Conservation (phyloP, 2,329 filamentous ascomycete genomes). For the Penicillium sp. region DNA sequence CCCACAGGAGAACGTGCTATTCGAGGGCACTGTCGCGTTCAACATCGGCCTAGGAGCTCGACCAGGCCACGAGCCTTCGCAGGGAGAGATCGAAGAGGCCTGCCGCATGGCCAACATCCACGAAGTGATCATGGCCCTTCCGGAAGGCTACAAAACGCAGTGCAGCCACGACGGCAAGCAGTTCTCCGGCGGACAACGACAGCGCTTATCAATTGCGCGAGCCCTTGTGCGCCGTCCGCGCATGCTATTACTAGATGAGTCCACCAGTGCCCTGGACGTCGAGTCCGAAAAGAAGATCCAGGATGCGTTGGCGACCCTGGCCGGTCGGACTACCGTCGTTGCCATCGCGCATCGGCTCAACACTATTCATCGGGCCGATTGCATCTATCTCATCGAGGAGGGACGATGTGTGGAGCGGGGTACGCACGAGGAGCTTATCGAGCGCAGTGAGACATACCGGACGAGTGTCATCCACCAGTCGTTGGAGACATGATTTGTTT, state of each 20-base stretch:
- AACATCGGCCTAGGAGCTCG: slow-evolving; percentile 46
- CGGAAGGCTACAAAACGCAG: slow-evolving; percentile 64
- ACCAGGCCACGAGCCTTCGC: slow-evolving; percentile 54
- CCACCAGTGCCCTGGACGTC: slow-evolving; percentile 58
- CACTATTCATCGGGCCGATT: slow-evolving; percentile 62
- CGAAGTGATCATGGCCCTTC: slow-evolving; percentile 62
- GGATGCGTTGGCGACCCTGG: slow-evolving; percentile 34
- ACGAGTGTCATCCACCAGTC: slow-evolving; percentile 52
- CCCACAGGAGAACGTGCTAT: slow-evolving; percentile 48
- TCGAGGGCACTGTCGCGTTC: slow-evolving; percentile 48
- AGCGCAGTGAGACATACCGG: slow-evolving; percentile 50
- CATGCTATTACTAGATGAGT: slow-evolving; percentile 58
- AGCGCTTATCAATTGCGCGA: slow-evolving; percentile 57
- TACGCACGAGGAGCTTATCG: slow-evolving; percentile 49
- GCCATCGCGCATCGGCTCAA: slow-evolving; percentile 43
- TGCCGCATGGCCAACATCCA: slow-evolving; percentile 69
- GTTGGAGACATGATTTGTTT: slow-evolving; percentile 27
- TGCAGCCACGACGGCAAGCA: slow-evolving; percentile 55
- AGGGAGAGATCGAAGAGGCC: slow-evolving; percentile 63
- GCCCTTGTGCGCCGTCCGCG: slow-evolving; percentile 55
- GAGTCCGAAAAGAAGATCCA: slow-evolving; percentile 51
- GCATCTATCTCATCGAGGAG: slow-evolving; percentile 66
- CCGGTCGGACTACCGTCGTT: slow-evolving; percentile 35
- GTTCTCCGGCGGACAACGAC: slow-evolving; percentile 58
- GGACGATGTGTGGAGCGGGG: slow-evolving; percentile 51